Base-by-base conservation (phyloP, 805 yeast species). In the Nakazawaea laoshanensis region DNA sequence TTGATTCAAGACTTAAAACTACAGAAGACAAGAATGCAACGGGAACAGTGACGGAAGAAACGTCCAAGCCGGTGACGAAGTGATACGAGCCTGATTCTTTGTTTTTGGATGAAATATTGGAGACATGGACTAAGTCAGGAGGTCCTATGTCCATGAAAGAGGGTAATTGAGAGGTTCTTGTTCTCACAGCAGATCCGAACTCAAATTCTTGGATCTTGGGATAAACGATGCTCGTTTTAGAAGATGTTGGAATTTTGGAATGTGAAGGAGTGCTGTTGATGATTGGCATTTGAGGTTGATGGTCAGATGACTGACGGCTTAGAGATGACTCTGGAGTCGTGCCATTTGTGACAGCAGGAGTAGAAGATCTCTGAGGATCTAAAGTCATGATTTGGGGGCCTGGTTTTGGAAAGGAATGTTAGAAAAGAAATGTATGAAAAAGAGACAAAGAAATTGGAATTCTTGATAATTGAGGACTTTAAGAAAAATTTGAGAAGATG, bases 81-180 rank as follows among this genome's bases (percentile, higher is more conserved):
- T 73, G 79, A 42, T 70, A 73, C 21, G 71, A 65, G 7, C 77
- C 76, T 10, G 59, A 55, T 37, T 74, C 79, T 35, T 65, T 63
- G 4, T 36, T 30, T 9, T 53, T 57, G 13, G 59, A 51, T 29
- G 63, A 55, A 36, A 59, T 61, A 29, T 69, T 65, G n/a, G 69
- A 55, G n/a, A 63, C 42, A 43, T 67, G 81, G 3, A 77, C 74
- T 37, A 82, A 57, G 53, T 83, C 94, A 3, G 87, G 80, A 2
- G 87, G 84, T 0, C 94, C 94, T 15, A 79, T 48, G n/a, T 76
- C 77, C 33, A 50, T 53, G 39, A 66, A 67, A 7, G 61, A 47
- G 0, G 63, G 46, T 15, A 76, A 42, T 1, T 61, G 42, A 3
- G 50, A 46, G 4, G 72, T 65, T 31, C 84, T 60, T n/a, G 63